These are phyloP conservation scores for Nothopassalora personata DNA, from an alignment of 2,329 filamentous ascomycete genomes.

Conservation along the genomic window DNA sequence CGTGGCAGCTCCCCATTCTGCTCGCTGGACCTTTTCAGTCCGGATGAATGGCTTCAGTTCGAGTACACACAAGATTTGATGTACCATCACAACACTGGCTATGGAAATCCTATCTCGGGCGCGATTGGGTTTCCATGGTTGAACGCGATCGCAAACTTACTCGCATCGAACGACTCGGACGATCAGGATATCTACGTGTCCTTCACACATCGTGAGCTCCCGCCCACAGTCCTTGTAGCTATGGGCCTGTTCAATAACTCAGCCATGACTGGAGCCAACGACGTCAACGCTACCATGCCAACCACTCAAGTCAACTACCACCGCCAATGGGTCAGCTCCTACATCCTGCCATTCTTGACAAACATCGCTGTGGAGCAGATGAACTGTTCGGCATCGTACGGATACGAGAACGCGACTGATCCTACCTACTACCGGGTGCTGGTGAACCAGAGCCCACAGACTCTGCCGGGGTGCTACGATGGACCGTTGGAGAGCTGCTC, in stretches of 20 bases:
- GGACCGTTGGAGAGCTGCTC: slow-evolving; percentile 50
- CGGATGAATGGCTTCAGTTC: slow-evolving; percentile 58
- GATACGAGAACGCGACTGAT: slow-evolving; percentile 42
- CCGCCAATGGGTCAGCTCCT: slow-evolving; percentile 58
- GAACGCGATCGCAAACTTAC: slow-evolving; percentile 52
- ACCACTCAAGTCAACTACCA: slow-evolving; percentile 57
- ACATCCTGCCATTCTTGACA: slow-evolving; percentile 59
- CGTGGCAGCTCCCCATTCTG: slow-evolving; percentile 60
- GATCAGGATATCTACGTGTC: slow-evolving; percentile 59
- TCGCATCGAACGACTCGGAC: slow-evolving; percentile 40
- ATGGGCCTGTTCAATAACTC: slow-evolving; percentile 68
- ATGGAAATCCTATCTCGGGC: slow-evolving; percentile 54
- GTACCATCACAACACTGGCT: slow-evolving; percentile 65
- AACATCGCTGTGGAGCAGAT: slow-evolving; percentile 63
- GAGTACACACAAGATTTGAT: slow-evolving; percentile 64
- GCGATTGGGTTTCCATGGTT: slow-evolving; percentile 62
- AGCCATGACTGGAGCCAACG: slow-evolving; percentile 46
- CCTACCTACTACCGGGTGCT: slow-evolving; percentile 46
- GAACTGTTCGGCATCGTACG: slow-evolving; percentile 53
- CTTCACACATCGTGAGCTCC: slow-evolving; percentile 65
- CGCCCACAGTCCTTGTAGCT: slow-evolving; percentile 61
- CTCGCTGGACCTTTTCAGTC: slow-evolving; percentile 53
- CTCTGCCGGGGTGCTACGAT: slow-evolving; percentile 44
- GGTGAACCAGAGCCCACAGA: slow-evolving; percentile 49
- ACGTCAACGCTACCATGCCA: slow-evolving; percentile 61